Conservation (phyloP, 2,329 filamentous ascomycete genomes). For the Neurospora sp. region DNA sequence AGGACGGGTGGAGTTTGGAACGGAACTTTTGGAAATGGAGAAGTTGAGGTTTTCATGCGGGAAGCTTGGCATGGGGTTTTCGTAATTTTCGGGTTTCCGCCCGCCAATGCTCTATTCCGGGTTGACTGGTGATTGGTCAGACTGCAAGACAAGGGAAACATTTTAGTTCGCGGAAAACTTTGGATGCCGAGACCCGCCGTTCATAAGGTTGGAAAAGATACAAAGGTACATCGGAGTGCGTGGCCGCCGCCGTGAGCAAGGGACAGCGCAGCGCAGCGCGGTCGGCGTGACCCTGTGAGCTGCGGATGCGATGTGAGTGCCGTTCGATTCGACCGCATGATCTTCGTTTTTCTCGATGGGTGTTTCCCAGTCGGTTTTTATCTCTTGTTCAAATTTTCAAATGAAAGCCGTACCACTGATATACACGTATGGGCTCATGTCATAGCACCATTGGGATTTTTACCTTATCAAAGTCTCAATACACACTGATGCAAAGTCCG, state of each 20-base stretch:
- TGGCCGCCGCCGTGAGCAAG: background rate
- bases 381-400: background rate
- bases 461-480: too few relatives aligned
- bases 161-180: background rate
- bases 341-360: background rate
- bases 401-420: background rate
- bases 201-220: background rate
- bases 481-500: background rate
- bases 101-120: background rate
- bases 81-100: background rate
- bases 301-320: background rate
- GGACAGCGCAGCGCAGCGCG: background rate
- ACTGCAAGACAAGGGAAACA: background rate
- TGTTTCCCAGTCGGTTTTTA: background rate
- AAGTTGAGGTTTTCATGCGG: background rate
- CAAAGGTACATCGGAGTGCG: background rate
- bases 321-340: background rate
- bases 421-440: background rate
- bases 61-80: background rate
- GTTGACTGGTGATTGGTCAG: background rate
- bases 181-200: background rate
- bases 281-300: background rate
- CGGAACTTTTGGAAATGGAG: background rate
- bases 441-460: background rate
- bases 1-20: background rate